Evolutionary conservation across 495 filamentous ascomycete species (phyloP).

Genomic region (Aspergillus ellipticus): DNA sequence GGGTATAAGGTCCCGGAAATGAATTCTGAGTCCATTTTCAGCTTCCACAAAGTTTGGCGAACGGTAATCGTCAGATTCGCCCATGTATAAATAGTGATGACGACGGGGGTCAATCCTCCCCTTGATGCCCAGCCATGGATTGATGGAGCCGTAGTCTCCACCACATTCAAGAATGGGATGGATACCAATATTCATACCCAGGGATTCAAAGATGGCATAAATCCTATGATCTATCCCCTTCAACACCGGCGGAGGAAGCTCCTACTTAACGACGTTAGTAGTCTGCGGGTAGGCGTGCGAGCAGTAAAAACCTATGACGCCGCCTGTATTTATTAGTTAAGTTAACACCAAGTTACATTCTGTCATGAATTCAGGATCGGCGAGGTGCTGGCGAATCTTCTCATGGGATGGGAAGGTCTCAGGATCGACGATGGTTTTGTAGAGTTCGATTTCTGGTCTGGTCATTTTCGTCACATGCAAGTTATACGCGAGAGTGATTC

Average conservation of each 20-base stretch:
- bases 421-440: constrained; percentile 1
- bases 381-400: not conserved
- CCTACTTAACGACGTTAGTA: constrained; percentile 49
- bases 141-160: not conserved
- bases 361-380: constrained; percentile 1
- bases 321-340: constrained; percentile 6
- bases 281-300: constrained; percentile 16
- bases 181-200: constrained; percentile 16
- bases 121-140: not conserved
- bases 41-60: too few relatives aligned
- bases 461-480: constrained; percentile 35
- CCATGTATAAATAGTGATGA: too few relatives aligned
- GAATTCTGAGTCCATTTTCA: too few relatives aligned
- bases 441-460: not conserved
- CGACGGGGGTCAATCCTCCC: not conserved
- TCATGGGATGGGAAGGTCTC: constrained; percentile 3
- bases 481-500: constrained; percentile 59
- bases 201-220: constrained; percentile 19
- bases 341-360: constrained; percentile 1
- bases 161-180: constrained; percentile 13
- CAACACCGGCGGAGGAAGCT: constrained; percentile 53
- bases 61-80: too few relatives aligned
- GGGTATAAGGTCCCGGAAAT: too few relatives aligned
- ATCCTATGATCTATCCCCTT: constrained; percentile 24
- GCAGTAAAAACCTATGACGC: constrained; percentile 14